Percentiles rank a stretch among this genome's conserved stretches.
These are phyloP conservation scores for Coniophora puteana DNA, from an alignment of 1,284 basidiomycete genomes.

Conservation along the genomic window DNA sequence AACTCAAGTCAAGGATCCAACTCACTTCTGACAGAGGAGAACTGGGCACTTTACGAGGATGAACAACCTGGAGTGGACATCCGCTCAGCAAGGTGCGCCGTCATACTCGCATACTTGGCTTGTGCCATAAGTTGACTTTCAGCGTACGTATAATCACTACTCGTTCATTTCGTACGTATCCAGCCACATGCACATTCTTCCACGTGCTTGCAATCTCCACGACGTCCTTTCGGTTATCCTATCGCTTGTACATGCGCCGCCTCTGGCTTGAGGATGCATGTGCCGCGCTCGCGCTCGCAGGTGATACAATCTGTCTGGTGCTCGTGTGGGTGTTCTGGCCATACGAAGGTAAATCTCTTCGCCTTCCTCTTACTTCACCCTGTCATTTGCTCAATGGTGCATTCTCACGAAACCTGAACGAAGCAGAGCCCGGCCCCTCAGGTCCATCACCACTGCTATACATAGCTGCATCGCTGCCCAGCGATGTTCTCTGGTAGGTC, in stretches of 20 bases:
- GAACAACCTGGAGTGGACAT: too few relatives aligned
- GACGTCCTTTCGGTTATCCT: slow-evolving; percentile 8
- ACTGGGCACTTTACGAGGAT: too few relatives aligned
- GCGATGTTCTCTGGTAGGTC: slow-evolving; percentile 10
- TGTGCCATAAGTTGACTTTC: too few relatives aligned
- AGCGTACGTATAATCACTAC: too few relatives aligned
- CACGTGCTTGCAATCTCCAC: slow-evolving; percentile 6
- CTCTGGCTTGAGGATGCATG: slow-evolving; percentile 16
- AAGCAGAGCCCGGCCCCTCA: not conserved
- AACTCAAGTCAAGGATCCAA: too few relatives aligned
- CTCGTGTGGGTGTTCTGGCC: too few relatives aligned
- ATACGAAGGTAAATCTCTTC: not conserved
- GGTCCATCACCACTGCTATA: not conserved
- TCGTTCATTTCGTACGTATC: too few relatives aligned
- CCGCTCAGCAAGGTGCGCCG: too few relatives aligned
- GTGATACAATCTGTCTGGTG: not conserved
- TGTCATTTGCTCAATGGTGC: slow-evolving; percentile 3
- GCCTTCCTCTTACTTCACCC: not conserved
- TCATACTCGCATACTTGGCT: too few relatives aligned
- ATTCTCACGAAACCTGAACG: not conserved
- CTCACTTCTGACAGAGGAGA: too few relatives aligned
- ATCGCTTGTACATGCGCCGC: slow-evolving; percentile 8
- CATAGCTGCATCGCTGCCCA: slow-evolving; percentile 3
- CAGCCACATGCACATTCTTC: slow-evolving; percentile 3
- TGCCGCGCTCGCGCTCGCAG: slow-evolving; percentile 7